Conservation (phyloP, 2,329 filamentous ascomycete species). For the Diaporthe sp. region DNA sequence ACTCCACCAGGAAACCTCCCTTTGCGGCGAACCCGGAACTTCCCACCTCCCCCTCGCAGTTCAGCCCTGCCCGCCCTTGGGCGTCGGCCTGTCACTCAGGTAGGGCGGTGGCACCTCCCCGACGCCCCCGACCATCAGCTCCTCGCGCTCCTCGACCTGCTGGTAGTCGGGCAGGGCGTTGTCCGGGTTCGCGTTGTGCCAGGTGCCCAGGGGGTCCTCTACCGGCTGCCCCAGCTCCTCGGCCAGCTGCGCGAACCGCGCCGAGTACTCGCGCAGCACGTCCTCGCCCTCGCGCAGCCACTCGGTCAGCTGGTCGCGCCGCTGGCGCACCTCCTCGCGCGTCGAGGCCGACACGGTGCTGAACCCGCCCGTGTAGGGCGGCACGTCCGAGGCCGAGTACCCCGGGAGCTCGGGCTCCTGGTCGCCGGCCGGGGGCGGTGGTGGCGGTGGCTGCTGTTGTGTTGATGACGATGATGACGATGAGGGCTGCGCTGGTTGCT, state of each 20-base stretch:
- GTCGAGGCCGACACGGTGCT: slow-evolving; percentile 46
- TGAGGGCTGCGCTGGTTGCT: neutral
- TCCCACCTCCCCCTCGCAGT: neutral
- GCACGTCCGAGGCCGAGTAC: slow-evolving; percentile 49
- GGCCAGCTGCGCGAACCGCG: slow-evolving; percentile 49
- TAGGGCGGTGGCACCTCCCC: slow-evolving; percentile 51
- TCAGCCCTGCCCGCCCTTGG: slow-evolving; percentile 15
- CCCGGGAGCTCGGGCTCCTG: slow-evolving; percentile 46
- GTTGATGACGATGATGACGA: neutral
- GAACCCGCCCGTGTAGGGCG: slow-evolving; percentile 47
- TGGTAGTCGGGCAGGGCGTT: slow-evolving; percentile 50
- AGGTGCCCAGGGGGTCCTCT: slow-evolving; percentile 50
- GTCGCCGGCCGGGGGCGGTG: slow-evolving; percentile 28
- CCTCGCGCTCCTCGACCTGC: slow-evolving; percentile 48
- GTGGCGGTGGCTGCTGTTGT: neutral
- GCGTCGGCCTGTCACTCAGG: slow-evolving; percentile 44
- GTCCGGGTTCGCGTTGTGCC: slow-evolving; percentile 50
- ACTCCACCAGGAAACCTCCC: slow-evolving; percentile 45
- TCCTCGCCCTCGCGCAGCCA: slow-evolving; percentile 50
- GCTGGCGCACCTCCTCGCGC: slow-evolving; percentile 47
- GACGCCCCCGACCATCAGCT: slow-evolving; percentile 50
- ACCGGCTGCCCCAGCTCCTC: slow-evolving; percentile 46
- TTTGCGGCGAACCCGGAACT: slow-evolving; percentile 47
- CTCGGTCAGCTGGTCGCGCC: slow-evolving; percentile 48
- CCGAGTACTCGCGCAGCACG: slow-evolving; percentile 50